Conservation (phyloP, 768 basidiomycete species). For the Leccinum subgranulosum region DNA sequence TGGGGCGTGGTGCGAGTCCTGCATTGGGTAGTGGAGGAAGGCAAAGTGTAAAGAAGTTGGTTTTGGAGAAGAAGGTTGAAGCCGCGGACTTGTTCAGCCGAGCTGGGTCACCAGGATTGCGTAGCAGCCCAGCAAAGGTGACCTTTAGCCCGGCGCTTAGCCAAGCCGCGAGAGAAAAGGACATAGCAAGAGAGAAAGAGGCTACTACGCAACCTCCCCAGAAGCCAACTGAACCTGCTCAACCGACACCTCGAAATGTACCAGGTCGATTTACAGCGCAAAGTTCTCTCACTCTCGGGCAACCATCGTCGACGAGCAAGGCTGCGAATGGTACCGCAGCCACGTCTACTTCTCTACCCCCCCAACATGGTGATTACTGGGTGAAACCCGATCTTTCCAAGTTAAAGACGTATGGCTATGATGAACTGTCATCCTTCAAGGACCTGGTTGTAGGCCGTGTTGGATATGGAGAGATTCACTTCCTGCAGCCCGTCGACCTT, state of each 20-base stretch:
- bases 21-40: slow-evolving; percentile 65
- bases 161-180: slow-evolving; percentile 72
- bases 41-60: slow-evolving; percentile 90
- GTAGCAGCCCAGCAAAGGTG: slow-evolving; percentile 42
- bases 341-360: slow-evolving; percentile 34
- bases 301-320: slow-evolving; percentile 28
- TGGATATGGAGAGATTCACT: slow-evolving; percentile 83
- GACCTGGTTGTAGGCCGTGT: slow-evolving; percentile 87
- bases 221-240: slow-evolving; percentile 20
- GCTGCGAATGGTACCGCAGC: slow-evolving; percentile 23
- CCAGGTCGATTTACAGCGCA: slow-evolving; percentile 42
- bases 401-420: slow-evolving; percentile 68
- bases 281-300: slow-evolving; percentile 28
- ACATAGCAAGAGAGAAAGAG: slow-evolving; percentile 44
- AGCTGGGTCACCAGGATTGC: slow-evolving; percentile 35
- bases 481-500: slow-evolving; percentile 82
- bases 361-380: slow-evolving; percentile 89
- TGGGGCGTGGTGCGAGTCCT: slow-evolving; percentile 55
- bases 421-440: slow-evolving; percentile 68
- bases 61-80: slow-evolving; percentile 82
- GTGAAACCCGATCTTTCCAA: slow-evolving; percentile 74
- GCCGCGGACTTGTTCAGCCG: slow-evolving; percentile 66
- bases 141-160: slow-evolving; percentile 75
- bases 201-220: slow-evolving; percentile 20
- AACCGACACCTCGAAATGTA: slow-evolving; percentile 38